Evolutionary conservation across 2,329 filamentous ascomycete genomes (phyloP).

Genomic region (Diaporthe longicolla): DNA sequence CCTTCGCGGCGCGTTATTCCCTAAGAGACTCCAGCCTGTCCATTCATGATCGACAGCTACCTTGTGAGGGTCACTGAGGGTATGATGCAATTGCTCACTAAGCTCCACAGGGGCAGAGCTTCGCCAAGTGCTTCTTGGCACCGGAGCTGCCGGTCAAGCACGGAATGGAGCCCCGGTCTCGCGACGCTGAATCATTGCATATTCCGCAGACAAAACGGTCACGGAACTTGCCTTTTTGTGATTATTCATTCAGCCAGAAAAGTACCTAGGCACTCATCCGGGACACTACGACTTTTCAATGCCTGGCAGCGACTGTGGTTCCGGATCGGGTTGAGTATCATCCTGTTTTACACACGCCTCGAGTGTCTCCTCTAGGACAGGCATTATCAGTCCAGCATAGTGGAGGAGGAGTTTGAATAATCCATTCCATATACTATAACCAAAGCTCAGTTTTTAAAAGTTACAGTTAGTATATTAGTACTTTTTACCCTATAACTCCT

Average conservation of each 20-base stretch:
- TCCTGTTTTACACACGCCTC: no score
- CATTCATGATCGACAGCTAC: slow-evolving; percentile 13
- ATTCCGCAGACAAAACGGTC: no score
- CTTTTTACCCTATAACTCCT: no score
- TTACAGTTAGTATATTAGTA: no score
- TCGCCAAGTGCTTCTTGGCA: not conserved
- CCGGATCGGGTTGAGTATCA: not conserved
- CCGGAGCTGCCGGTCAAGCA: slow-evolving; percentile 16
- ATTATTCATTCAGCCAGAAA: not conserved
- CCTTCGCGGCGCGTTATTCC: not conserved
- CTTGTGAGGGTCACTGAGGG: not conserved
- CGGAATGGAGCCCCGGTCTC: not conserved
- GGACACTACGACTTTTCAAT: not conserved
- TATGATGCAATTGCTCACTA: slow-evolving; percentile 33
- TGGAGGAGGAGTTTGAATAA: no score
- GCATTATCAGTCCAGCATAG: no score
- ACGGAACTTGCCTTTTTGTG: not conserved
- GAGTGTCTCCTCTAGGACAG: no score
- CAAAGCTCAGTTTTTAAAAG: no score
- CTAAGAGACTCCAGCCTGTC: not conserved
- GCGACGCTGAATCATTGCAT: not conserved
- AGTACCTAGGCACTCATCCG: not conserved
- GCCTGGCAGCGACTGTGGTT: no score
- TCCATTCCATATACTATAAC: no score
- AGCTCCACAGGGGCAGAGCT: slow-evolving; percentile 24